A percentile compares a stretch with the other conserved stretches of the same genome.
phyloP scores from a whole-genome alignment of 225 moss, liverwort and hornwort species.

The Lunularia cruciata region DNA sequence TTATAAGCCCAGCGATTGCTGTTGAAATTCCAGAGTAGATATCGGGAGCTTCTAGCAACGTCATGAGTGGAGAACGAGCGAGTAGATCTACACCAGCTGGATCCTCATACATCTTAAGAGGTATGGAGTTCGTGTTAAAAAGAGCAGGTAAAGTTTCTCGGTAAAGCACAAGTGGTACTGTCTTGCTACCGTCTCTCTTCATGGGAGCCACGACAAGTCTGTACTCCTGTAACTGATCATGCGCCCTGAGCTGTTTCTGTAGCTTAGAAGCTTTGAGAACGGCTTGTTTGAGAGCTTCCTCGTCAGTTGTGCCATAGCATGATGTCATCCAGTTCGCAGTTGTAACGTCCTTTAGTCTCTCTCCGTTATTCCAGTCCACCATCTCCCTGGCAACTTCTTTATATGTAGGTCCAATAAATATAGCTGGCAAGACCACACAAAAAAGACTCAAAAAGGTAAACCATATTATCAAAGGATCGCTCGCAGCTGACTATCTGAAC shows the following conservation, averaged over 20 bases:
- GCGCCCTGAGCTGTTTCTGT: conserved; percentile 35
- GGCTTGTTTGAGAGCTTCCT: conserved; percentile 29
- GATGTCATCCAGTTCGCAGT: conserved; percentile 11
- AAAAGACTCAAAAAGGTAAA: background rate
- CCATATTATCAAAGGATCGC: background rate
- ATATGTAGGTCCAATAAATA: conserved; percentile 43
- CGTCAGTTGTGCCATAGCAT: conserved; percentile 1
- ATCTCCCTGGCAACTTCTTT: conserved; percentile 42
- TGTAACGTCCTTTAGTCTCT: conserved; percentile 26
- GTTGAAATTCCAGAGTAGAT: conserved; percentile 48
- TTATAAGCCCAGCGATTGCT: conserved; percentile 42
- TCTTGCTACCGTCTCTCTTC: conserved; percentile 8
- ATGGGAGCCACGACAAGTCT: conserved; percentile 34
- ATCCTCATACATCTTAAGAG: conserved; percentile 35
- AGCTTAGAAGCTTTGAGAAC: conserved; percentile 37
- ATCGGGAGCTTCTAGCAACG: conserved; percentile 25
- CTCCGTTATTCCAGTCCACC: conserved; percentile 38
- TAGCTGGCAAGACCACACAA: conserved; percentile 26
- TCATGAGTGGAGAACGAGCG: conserved; percentile 33
- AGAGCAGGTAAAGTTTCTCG: conserved; percentile 40
- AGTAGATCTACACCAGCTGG: conserved; percentile 42
- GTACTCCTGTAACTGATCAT: conserved; percentile 20
- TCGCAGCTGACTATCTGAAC: background rate
- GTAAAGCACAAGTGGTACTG: conserved; percentile 29
- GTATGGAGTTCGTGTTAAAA: conserved; percentile 34